phyloP scores from a whole-genome alignment of 257 asterid species.

The Solanum megistacrolobum region DNA sequence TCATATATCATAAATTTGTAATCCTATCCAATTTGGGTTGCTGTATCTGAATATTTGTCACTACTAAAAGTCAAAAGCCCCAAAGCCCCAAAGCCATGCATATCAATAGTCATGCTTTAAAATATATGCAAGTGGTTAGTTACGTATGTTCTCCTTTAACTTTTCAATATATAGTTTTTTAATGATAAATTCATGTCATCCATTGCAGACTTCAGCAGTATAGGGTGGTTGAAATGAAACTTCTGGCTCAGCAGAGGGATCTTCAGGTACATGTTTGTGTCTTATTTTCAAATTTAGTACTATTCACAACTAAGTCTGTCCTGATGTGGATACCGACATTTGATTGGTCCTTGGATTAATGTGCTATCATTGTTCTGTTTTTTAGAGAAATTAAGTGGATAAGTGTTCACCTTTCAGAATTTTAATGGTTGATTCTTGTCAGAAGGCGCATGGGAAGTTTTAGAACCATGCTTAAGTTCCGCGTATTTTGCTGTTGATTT shows the following conservation, averaged over 20 bases:
- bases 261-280: slow-evolving; percentile 37
- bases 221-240: slow-evolving; percentile 54
- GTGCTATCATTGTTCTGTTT: not conserved
- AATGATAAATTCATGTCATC: not conserved
- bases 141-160: not conserved
- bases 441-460: not conserved
- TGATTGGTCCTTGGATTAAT: not conserved
- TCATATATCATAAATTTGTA: not conserved
- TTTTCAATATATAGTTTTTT: not conserved
- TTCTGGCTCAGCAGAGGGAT: slow-evolving; percentile 49
- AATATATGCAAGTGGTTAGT: not conserved
- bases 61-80: not conserved
- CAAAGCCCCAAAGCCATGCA: not conserved
- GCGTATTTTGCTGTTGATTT: not conserved
- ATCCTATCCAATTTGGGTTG: not conserved
- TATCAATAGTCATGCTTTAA: not conserved
- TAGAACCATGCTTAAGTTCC: not conserved
- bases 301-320: not conserved
- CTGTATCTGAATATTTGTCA: not conserved
- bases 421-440: not conserved
- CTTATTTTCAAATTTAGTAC: not conserved
- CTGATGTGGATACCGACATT: not conserved
- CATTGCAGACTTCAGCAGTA: slow-evolving; percentile 45
- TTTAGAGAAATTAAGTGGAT: not conserved
- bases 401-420: not conserved